A percentile compares a stretch with the other conserved stretches of the same genome.
Conservation (phyloP, 148 eudicot species). For the Silene conica region DNA sequence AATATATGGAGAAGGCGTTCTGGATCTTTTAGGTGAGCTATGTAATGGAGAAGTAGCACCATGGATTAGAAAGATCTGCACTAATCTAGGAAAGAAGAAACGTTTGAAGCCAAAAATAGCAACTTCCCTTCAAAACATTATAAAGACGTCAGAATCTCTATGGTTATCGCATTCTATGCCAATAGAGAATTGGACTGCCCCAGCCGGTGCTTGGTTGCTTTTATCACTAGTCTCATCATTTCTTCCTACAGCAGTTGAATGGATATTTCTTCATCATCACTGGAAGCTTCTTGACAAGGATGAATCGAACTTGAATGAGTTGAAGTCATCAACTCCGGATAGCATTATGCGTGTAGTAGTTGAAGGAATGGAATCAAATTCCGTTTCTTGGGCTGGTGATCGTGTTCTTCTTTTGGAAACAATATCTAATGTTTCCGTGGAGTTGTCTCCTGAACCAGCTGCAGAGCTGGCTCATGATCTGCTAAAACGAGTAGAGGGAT, state of each 20-base stretch:
- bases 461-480: slow-evolving; percentile 88
- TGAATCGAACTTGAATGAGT: slow-evolving; percentile 25
- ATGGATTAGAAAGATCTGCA: slow-evolving; percentile 87
- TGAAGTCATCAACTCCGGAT: slow-evolving; percentile 25
- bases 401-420: slow-evolving; percentile 87
- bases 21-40: slow-evolving; percentile 61
- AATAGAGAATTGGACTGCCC: slow-evolving; percentile 94
- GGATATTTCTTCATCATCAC: slow-evolving; percentile 91
- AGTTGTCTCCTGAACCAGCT: slow-evolving; percentile 88
- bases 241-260: slow-evolving; percentile 67
- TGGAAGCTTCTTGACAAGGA: slow-evolving; percentile 88
- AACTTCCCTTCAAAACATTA: slow-evolving; percentile 70
- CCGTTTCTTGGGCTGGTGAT: slow-evolving; percentile 78
- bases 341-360: slow-evolving; percentile 33
- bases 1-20: slow-evolving; percentile 54
- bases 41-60: slow-evolving; percentile 78
- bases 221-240: slow-evolving; percentile 76
- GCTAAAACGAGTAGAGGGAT: slow-evolving; percentile 69
- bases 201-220: slow-evolving; percentile 93
- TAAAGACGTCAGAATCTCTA: slow-evolving; percentile 58
- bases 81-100: slow-evolving; percentile 79
- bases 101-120: slow-evolving; percentile 59
- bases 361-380: slow-evolving; percentile 41
- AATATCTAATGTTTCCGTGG: slow-evolving; percentile 82
- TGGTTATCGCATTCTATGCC: slow-evolving; percentile 68